Evolutionary conservation across 176 grass and related monocot species (phyloP).

Genomic region (Ampelocalamus luodianensis): DNA sequence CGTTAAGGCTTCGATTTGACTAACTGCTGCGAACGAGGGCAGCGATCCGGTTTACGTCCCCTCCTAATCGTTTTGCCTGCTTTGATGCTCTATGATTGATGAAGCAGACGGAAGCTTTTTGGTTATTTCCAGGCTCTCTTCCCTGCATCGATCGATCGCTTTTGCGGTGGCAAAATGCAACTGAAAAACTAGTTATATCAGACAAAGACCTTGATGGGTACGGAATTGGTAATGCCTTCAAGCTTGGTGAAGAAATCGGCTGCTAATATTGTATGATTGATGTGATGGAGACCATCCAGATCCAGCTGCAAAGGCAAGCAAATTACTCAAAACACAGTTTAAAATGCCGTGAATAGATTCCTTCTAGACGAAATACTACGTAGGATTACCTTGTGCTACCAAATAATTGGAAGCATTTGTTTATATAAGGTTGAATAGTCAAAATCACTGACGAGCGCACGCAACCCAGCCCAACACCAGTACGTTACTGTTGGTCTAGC

Average conservation of each 20-base stretch:
- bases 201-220: constrained; percentile 22
- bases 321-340: not conserved
- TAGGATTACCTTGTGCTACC: not conserved
- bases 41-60: not conserved
- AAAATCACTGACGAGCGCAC: not conserved
- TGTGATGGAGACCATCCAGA: constrained; percentile 20
- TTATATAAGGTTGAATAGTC: not conserved
- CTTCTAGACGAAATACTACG: not conserved
- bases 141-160: not conserved
- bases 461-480: not conserved
- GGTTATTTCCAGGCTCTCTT: not conserved
- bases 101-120: not conserved
- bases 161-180: constrained; percentile 33
- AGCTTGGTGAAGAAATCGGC: not conserved
- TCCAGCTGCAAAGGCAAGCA: not conserved
- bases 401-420: not conserved
- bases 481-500: not conserved
- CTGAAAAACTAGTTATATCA: constrained; percentile 6
- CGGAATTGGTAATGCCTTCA: not conserved
- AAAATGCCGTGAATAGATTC: not conserved
- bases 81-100: constrained; percentile 4
- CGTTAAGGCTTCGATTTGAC: constrained; percentile 34
- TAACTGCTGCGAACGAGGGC: not conserved
- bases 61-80: not conserved
- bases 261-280: not conserved